These are phyloP conservation scores for Blastobotrys malaysiensis DNA, from an alignment of 1,139 yeast genomes.

Conservation along the genomic window DNA sequence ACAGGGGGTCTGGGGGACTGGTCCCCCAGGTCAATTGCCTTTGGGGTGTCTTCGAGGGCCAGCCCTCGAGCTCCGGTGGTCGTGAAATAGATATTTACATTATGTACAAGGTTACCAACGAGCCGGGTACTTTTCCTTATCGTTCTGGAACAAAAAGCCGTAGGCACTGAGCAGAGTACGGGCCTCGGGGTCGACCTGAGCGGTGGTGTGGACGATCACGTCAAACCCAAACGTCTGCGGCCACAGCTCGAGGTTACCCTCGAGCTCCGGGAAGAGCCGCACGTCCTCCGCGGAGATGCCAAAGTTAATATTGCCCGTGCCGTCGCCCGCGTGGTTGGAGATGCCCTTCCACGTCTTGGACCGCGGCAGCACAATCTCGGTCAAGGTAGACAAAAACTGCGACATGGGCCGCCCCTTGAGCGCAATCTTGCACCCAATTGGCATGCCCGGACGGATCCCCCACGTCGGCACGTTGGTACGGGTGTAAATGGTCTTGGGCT, in stretches of 20 bases:
- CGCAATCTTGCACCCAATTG: slow-evolving; percentile 85
- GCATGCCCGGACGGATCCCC: slow-evolving; percentile 82
- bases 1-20: too few species aligned
- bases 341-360: slow-evolving; percentile 84
- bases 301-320: slow-evolving; percentile 77
- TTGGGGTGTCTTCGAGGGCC: too few species aligned
- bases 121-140: slow-evolving; percentile 38
- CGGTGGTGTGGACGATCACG: slow-evolving; percentile 78
- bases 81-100: neutral
- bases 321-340: slow-evolving; percentile 72
- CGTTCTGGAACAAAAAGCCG: slow-evolving; percentile 65
- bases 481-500: slow-evolving; percentile 69
- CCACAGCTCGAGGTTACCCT: slow-evolving; percentile 85
- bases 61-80: too few species aligned
- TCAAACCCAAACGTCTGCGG: slow-evolving; percentile 84
- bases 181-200: slow-evolving; percentile 91
- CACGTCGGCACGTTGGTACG: slow-evolving; percentile 79
- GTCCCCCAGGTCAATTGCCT: too few species aligned
- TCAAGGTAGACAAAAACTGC: slow-evolving; percentile 78
- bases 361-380: slow-evolving; percentile 91
- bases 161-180: slow-evolving; percentile 74
- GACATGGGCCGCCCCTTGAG: slow-evolving; percentile 77
- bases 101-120: slow-evolving; percentile 22
- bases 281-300: slow-evolving; percentile 78
- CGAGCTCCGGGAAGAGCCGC: slow-evolving; percentile 87